Conservation (phyloP, 2,329 filamentous ascomycete genomes). For the Microthyrium microscopicum region DNA sequence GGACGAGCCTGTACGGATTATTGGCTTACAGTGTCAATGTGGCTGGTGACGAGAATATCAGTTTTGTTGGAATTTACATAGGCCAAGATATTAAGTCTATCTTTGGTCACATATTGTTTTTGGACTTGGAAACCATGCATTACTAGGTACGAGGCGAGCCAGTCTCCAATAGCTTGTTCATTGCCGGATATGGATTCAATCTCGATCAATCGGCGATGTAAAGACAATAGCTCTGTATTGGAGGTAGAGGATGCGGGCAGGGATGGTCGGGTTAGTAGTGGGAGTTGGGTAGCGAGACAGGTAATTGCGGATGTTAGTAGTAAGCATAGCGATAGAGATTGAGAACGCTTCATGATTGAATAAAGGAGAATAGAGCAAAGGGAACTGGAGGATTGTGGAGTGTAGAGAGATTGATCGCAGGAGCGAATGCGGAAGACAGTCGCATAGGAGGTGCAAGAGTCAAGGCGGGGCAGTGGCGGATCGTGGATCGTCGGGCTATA, state of each 20-base stretch:
- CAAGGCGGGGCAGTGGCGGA: too few species aligned
- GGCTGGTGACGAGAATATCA: slow-evolving; percentile 53
- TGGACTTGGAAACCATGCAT: slow-evolving; percentile 45
- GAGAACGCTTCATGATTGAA: too few species aligned
- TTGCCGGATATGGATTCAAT: slow-evolving; percentile 55
- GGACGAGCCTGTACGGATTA: too few species aligned
- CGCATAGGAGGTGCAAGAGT: too few species aligned
- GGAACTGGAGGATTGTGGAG: too few species aligned
- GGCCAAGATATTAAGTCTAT: slow-evolving; percentile 63
- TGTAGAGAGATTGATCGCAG: too few species aligned
- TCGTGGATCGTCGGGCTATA: too few species aligned
- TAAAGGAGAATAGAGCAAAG: too few species aligned
- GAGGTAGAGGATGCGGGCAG: background rate
- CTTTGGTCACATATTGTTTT: slow-evolving; percentile 33
- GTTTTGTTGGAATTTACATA: slow-evolving; percentile 36
- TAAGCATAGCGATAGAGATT: too few species aligned
- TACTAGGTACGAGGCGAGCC: slow-evolving; percentile 50
- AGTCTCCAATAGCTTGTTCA: slow-evolving; percentile 52
- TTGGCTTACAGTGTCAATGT: slow-evolving; percentile 56
- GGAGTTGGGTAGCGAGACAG: background rate
- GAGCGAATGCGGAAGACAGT: too few species aligned
- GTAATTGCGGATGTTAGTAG: background rate
- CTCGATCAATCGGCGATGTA: slow-evolving; percentile 61
- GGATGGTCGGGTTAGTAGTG: background rate
- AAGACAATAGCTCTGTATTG: slow-evolving; percentile 39